Evolutionary conservation across 257 asterid species (phyloP).

Genomic region (Haberlea rhodopensis): DNA sequence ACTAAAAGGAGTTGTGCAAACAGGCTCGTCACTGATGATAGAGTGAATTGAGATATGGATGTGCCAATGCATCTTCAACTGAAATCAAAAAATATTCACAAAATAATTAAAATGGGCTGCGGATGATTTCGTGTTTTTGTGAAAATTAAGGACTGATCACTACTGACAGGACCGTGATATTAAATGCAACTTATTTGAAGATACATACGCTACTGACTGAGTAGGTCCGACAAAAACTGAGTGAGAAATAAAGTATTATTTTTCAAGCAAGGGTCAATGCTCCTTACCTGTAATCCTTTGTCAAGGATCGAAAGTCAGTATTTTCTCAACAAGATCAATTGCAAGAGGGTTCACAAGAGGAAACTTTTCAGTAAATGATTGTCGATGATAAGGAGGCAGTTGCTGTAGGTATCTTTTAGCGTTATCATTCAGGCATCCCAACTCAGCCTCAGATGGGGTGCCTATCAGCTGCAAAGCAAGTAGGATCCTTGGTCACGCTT

Average conservation of each 20-base stretch:
- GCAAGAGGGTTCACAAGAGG: constrained; percentile 92
- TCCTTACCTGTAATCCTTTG: constrained; percentile 82
- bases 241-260: too few species aligned
- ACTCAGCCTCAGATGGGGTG: constrained; percentile 87
- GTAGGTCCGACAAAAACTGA: too few species aligned
- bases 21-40: constrained; percentile 92
- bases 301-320: constrained; percentile 94
- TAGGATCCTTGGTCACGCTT: constrained; percentile 14
- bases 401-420: constrained; percentile 88
- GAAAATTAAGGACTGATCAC: not conserved
- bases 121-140: not conserved
- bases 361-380: constrained; percentile 80
- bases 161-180: not conserved
- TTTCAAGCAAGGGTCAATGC: not conserved
- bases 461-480: constrained; percentile 73
- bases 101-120: too few species aligned
- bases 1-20: constrained; percentile 75
- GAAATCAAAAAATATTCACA: constrained; percentile 24
- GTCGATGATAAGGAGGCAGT: constrained; percentile 70
- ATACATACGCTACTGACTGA: too few species aligned
- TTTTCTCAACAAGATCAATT: constrained; percentile 86
- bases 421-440: constrained; percentile 85
- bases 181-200: not conserved
- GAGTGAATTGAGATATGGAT: constrained; percentile 89
- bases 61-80: constrained; percentile 93